Conservation (phyloP, 495 filamentous ascomycete genomes). For the Podospora bellae-mahoneyi region DNA sequence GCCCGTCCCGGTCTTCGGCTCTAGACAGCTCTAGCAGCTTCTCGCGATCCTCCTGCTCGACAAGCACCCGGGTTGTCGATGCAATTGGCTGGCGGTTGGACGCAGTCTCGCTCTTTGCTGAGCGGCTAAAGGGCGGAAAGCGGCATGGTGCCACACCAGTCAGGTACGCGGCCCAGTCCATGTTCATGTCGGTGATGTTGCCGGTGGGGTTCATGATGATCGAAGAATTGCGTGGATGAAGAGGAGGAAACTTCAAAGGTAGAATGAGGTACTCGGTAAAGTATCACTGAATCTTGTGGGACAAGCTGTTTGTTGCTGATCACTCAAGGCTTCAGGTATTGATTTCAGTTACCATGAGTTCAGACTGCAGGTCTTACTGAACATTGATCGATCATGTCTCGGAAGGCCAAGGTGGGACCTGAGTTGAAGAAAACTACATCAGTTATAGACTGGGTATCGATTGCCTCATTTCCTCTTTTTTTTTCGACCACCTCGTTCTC, state of each 20-base stretch:
- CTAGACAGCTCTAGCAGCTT: slow-evolving; percentile 14
- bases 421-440: slow-evolving; percentile 3
- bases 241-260: not conserved
- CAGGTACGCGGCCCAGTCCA: slow-evolving; percentile 15
- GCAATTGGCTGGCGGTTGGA: not conserved
- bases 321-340: not conserved
- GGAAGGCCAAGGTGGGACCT: slow-evolving; percentile 3
- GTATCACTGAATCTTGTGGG: not conserved
- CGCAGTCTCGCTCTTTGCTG: not conserved
- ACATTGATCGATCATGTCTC: not conserved
- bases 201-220: slow-evolving; percentile 13
- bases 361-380: not conserved
- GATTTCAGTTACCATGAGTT: not conserved
- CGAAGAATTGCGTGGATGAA: not conserved
- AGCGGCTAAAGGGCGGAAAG: slow-evolving; percentile 23
- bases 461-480: not conserved
- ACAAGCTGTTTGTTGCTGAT: not conserved
- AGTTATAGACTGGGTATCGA: slow-evolving; percentile 4
- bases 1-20: slow-evolving; percentile 7
- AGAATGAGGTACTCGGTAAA: slow-evolving; percentile 11
- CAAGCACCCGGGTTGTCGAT: slow-evolving; percentile 15
- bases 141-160: slow-evolving; percentile 15
- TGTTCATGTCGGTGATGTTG: slow-evolving; percentile 6
- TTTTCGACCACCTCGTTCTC: slow-evolving; percentile 1
- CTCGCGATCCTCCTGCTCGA: slow-evolving; percentile 13